Conservation (phyloP, 805 yeast species). For the Myxozyma melibiosi region DNA sequence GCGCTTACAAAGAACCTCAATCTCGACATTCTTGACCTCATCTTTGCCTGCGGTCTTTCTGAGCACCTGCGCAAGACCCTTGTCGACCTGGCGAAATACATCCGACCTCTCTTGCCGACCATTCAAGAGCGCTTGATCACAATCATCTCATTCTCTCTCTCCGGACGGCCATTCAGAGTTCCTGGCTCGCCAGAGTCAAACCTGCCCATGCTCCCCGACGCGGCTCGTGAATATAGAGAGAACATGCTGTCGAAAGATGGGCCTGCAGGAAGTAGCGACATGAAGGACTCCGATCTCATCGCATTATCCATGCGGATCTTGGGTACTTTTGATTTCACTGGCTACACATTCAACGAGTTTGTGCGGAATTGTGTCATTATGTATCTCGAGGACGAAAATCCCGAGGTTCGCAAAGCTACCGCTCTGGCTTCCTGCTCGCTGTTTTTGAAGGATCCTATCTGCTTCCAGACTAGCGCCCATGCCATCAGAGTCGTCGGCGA, state of each 20-base stretch:
- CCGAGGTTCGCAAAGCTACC: slow-evolving; percentile 80
- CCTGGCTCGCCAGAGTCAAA: slow-evolving; percentile 83
- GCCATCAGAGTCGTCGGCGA: slow-evolving; percentile 82
- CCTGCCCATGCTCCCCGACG: slow-evolving; percentile 42
- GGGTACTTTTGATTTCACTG: slow-evolving; percentile 70
- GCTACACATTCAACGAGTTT: slow-evolving; percentile 80
- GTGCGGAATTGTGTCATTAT: slow-evolving; percentile 81
- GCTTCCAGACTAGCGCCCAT: slow-evolving; percentile 76
- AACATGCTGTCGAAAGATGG: slow-evolving; percentile 73
- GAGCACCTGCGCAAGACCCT: slow-evolving; percentile 78
- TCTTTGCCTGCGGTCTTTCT: slow-evolving; percentile 82
- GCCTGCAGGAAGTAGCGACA: slow-evolving; percentile 47
- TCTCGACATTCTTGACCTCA: slow-evolving; percentile 73
- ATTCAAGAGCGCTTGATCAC: slow-evolving; percentile 73
- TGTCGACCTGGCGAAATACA: slow-evolving; percentile 63
- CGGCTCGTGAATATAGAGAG: slow-evolving; percentile 78
- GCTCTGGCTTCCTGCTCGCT: slow-evolving; percentile 80
- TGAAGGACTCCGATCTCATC: slow-evolving; percentile 55
- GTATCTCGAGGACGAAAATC: slow-evolving; percentile 77
- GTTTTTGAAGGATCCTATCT: slow-evolving; percentile 77
- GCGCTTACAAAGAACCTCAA: slow-evolving; percentile 88
- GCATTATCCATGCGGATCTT: slow-evolving; percentile 80
- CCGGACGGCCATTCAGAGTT: slow-evolving; percentile 77
- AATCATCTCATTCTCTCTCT: slow-evolving; percentile 69
- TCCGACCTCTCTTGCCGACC: slow-evolving; percentile 76